Evolutionary conservation across 768 basidiomycete species (phyloP).

Genomic region (Leccinum ochraceum): DNA sequence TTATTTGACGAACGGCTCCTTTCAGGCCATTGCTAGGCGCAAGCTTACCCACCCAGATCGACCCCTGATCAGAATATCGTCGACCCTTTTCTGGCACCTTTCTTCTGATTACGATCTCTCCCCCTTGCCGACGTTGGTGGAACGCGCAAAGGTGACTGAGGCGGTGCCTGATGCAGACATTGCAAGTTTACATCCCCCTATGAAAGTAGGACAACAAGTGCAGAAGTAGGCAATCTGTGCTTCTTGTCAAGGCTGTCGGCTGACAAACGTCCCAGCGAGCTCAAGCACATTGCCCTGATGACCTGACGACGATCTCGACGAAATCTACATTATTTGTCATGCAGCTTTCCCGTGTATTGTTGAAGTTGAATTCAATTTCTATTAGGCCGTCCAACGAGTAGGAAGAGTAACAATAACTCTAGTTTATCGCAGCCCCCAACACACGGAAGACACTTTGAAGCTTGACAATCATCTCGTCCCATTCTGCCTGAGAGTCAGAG

Average conservation of each 20-base stretch:
- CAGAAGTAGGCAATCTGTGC: slow-evolving; percentile 54
- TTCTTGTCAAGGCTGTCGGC: not conserved
- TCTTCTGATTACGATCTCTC: slow-evolving; percentile 81
- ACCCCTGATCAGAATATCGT: slow-evolving; percentile 94
- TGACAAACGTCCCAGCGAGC: slow-evolving; percentile 51
- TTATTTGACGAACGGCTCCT: not conserved
- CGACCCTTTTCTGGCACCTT: slow-evolving; percentile 95
- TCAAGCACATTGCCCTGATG: slow-evolving; percentile 81
- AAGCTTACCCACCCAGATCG: slow-evolving; percentile 62
- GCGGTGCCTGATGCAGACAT: slow-evolving; percentile 33
- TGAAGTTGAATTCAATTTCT: slow-evolving; percentile 41
- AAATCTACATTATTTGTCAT: not conserved
- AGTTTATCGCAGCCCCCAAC: slow-evolving; percentile 46
- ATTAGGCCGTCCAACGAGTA: not conserved
- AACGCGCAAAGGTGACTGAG: slow-evolving; percentile 47
- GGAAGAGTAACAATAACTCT: not conserved
- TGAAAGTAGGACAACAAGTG: slow-evolving; percentile 91
- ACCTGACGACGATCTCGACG: slow-evolving; percentile 41
- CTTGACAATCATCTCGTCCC: slow-evolving; percentile 60
- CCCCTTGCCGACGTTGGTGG: slow-evolving; percentile 56
- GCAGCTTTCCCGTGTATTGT: not conserved
- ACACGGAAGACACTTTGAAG: slow-evolving; percentile 72
- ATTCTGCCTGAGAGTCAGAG: no score
- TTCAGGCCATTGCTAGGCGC: slow-evolving; percentile 63
- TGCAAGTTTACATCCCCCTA: slow-evolving; percentile 53